Percentiles rank a stretch among this genome's conserved stretches.
Evolutionary conservation across 345 rosid genomes (phyloP).

Genomic region (Syzygium aqueum): DNA sequence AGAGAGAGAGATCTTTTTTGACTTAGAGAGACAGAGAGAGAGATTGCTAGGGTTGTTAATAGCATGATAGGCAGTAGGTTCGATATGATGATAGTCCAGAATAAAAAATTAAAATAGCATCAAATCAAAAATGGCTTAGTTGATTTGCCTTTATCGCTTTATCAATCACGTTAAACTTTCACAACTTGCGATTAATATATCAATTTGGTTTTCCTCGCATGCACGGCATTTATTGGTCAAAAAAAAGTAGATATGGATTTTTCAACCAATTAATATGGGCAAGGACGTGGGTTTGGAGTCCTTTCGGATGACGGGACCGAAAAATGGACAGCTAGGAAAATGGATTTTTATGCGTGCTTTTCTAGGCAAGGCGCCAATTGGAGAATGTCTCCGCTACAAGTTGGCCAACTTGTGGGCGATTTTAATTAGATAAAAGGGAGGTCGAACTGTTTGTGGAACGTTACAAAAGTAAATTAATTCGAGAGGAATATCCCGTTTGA

Average conservation of each 20-base stretch:
- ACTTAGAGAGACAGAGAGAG: background rate
- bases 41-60: too few species aligned
- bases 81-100: background rate
- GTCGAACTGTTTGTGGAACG: too few species aligned
- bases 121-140: background rate
- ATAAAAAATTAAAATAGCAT: background rate
- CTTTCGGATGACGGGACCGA: background rate
- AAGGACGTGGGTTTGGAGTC: background rate
- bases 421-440: too few species aligned
- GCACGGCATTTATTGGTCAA: background rate
- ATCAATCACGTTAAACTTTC: background rate
- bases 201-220: background rate
- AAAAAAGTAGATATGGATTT: background rate
- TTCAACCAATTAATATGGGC: background rate
- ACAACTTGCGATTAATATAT: background rate
- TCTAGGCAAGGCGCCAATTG: background rate
- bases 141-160: background rate
- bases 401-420: too few species aligned
- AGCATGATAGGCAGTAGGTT: background rate
- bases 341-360: background rate
- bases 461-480: too few species aligned
- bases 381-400: background rate
- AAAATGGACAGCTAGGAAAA: background rate
- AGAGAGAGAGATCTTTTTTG: background rate
- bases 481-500: too few species aligned